These are phyloP conservation scores for Salix dunnii DNA, from an alignment of 345 rosid genomes.

Conservation along the genomic window DNA sequence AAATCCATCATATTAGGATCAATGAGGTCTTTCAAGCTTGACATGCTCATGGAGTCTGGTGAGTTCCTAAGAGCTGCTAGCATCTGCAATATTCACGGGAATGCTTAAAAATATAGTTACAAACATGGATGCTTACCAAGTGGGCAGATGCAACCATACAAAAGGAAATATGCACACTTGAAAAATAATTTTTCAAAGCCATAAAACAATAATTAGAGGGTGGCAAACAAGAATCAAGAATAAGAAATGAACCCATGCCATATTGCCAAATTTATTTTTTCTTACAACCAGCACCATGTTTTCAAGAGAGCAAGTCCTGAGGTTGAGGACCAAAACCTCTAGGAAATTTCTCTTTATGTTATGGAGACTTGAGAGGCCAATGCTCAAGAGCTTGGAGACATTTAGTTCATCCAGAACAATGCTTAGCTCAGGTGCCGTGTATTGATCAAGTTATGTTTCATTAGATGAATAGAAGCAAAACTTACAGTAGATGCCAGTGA, in stretches of 20 bases:
- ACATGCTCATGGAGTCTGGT: slow-evolving; percentile 68
- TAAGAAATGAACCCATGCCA: background rate
- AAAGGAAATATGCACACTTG: background rate
- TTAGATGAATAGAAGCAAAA: slow-evolving; percentile 12
- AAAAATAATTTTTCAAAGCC: background rate
- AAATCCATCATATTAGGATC: slow-evolving; percentile 82
- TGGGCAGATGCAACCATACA: background rate
- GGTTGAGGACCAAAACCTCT: background rate
- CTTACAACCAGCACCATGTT: background rate
- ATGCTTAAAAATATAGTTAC: background rate
- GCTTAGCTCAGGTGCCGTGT: background rate
- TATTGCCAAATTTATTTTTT: background rate
- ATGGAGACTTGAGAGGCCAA: no score
- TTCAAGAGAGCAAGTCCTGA: background rate
- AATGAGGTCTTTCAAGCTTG: slow-evolving; percentile 62
- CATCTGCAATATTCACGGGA: slow-evolving; percentile 49
- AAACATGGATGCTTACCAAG: background rate
- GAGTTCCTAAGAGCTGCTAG: slow-evolving; percentile 63
- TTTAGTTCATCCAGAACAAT: no score
- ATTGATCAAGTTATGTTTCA: background rate
- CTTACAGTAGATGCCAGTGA: slow-evolving; percentile 81
- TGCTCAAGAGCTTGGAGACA: no score
- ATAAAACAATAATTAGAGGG: background rate
- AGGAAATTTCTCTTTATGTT: no score
- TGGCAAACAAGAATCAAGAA: background rate